Base-by-base conservation (phyloP, 2,329 filamentous ascomycete species). In the Seiridium unicorne region DNA sequence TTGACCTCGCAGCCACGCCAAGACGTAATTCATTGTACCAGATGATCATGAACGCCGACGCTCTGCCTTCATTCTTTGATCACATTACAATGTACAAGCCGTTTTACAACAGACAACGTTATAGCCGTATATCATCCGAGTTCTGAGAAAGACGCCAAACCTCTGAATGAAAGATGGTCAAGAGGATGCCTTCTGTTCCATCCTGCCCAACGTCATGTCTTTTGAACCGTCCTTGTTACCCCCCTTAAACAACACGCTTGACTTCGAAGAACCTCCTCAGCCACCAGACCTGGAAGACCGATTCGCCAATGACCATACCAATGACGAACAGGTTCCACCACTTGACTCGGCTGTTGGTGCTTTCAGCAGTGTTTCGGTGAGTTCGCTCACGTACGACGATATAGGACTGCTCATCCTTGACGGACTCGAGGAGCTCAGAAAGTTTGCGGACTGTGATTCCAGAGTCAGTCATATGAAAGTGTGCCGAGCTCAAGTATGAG, bases 271-370 rank as follows among this genome's bases (percentile, higher is more conserved):
- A 99, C 73, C 95, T 87, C 81, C 96, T 95, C 75, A 99, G 79
- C 93, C 95, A 99, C 94, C 95, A 99, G 66, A 99, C 94, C 81
- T 99, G 95, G 83, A 99, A 99, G 66, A 97, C 81, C 62, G 93
- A 95, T 81, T 98, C 92, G 70, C 90, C 93, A 66, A 96, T 83
- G 64, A 99, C 85, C 55, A 98, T 88, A 60, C 87, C 85, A 65
- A 99, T 87, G 78, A 99, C 93, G 78, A 98, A 98, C 69, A 98
- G 85, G 77, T 95, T 97, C 95, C 95, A 99, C 95, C 95, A 99
- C 83, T 99, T 99, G 75, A 99, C 95, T 67, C 95, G 86, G 68
- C 88, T 86, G 78, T 99, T 99, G 71, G 95, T 99, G 84, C 93
- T 97, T 82, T 99, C 95, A 65, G 95, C 95, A 8, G 95, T 99